phyloP scores from a whole-genome alignment of 2,329 filamentous ascomycete genomes.

The Colletotrichum sp. region DNA sequence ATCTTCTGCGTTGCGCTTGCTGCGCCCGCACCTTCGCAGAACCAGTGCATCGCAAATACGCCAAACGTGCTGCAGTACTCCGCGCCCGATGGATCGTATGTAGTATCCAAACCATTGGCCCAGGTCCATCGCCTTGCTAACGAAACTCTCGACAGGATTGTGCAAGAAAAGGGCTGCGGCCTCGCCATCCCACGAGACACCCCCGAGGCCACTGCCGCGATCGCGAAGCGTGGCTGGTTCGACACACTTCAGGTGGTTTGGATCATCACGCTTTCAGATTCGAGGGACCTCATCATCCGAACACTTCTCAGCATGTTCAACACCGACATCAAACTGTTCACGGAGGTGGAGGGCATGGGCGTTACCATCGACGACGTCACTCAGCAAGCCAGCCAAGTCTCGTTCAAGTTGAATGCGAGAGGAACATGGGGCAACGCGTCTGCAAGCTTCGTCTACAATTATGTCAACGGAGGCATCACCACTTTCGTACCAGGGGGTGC shows the following conservation, averaged over 20 bases:
- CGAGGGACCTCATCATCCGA: neutral
- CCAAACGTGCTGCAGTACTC: neutral
- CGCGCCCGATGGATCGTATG: neutral
- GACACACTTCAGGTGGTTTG: neutral
- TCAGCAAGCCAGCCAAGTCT: neutral
- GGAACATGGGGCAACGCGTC: neutral
- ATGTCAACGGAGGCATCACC: neutral
- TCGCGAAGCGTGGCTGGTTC: neutral
- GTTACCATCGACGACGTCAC: neutral
- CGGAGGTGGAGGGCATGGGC: neutral
- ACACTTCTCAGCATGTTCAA: neutral
- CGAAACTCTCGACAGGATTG: neutral
- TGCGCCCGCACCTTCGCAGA: neutral
- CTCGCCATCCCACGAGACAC: neutral
- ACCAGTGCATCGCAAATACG: neutral
- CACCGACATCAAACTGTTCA: neutral
- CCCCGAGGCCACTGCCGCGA: neutral
- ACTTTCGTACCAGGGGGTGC: neutral
- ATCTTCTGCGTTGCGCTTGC: neutral
- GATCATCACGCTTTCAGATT: neutral
- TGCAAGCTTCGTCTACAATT: neutral
- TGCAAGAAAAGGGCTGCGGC: neutral
- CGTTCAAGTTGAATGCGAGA: neutral
- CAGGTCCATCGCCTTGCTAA: neutral
- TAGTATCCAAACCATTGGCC: rapidly evolving